Base-by-base conservation (phyloP, 1,284 basidiomycete species). In the Heimioporus retisporus region DNA sequence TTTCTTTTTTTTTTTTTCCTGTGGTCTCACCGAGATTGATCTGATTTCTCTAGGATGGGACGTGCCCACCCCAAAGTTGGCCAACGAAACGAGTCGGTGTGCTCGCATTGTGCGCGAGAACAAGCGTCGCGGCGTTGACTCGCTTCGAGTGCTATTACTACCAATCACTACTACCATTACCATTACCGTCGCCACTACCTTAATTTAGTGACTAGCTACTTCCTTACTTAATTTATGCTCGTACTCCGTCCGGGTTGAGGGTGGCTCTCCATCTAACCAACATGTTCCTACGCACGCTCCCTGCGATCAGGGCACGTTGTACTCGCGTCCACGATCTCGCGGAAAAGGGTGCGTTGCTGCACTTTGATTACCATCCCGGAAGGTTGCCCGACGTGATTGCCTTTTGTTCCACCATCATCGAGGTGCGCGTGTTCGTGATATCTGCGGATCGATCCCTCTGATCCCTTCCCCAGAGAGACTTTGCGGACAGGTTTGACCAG, bases 301-400 rank as follows among this genome's bases (percentile, higher is more conserved):
- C 93, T 21, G 88, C 96, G 7, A 96, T 98, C 70, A 90, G 97
- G 54, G 93, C 96, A 73, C 88, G 95, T 61, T 98, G 96, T 78
- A 77, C 80, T 46, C 86, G 87, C 64, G 95, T 99, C 51, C 92
- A 94, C 78, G 84, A 89, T 31, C 90, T 97, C 21, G 95, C 93
- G 8, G 81, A 89, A 74, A 78, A 87, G 68, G 91, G 89, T 61
- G 88, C 91, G 72, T 86, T 97, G 4, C 83, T 96, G 69, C 96
- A 95, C 81, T 98, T 97, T 78, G 87, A 91, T 50, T 96, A 96
- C 80, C 86, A 96, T 77, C 88, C 93, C 25, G 88, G 90, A 69
- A 91, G 90, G 72, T 90, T 97, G 76, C 77, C 75, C 18, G 84
- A 84, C 28, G 93, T 94, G 3, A 90, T 93, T n/a, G 88, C 87